A percentile compares a stretch with the other conserved stretches of the same genome.
These are phyloP conservation scores for Scenedesmus sp. DNA, from an alignment of 163 green algal species.

Conservation along the genomic window DNA sequence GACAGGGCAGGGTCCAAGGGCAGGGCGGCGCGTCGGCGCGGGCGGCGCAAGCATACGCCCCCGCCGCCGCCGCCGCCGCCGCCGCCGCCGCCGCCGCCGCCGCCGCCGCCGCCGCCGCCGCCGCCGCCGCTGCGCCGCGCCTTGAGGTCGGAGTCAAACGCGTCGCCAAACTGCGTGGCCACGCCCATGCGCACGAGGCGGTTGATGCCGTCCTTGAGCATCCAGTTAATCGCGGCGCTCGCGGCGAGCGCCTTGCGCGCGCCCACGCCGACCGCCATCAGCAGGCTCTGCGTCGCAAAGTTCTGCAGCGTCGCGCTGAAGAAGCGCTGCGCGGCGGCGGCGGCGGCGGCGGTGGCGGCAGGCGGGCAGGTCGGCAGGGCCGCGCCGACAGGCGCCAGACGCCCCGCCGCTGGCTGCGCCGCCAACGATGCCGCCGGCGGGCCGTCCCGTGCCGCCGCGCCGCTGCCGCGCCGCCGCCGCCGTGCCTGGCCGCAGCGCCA, in stretches of 20 bases:
- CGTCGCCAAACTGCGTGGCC: conserved; percentile 84
- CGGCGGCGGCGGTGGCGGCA: neutral
- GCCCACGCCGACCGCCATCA: conserved; percentile 93
- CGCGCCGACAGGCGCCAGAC: neutral
- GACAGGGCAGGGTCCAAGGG: too few relatives aligned
- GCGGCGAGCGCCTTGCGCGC: conserved; percentile 79
- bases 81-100: neutral
- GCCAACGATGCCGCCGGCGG: neutral
- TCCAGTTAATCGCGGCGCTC: conserved; percentile 95
- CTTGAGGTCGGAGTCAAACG: conserved; percentile 97
- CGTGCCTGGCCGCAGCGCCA: conserved; percentile 75
- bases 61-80: neutral
- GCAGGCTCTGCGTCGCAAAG: conserved; percentile 86
- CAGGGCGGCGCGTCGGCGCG: too few relatives aligned
- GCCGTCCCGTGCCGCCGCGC: neutral
- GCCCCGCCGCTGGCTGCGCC: neutral
- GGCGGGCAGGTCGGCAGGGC: neutral
- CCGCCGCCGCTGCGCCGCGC: conserved; percentile 34
- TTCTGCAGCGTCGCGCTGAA: conserved; percentile 82
- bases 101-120: neutral
- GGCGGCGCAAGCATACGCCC: too few relatives aligned
- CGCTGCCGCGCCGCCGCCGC: neutral
- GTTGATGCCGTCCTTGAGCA: conserved; percentile 96
- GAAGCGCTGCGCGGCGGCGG: conserved; percentile 71
- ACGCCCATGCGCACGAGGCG: conserved; percentile 89